Percentiles rank a stretch among this genome's conserved stretches.
phyloP scores from a whole-genome alignment of 768 basidiomycete genomes.

The Lactarius psammicola region DNA sequence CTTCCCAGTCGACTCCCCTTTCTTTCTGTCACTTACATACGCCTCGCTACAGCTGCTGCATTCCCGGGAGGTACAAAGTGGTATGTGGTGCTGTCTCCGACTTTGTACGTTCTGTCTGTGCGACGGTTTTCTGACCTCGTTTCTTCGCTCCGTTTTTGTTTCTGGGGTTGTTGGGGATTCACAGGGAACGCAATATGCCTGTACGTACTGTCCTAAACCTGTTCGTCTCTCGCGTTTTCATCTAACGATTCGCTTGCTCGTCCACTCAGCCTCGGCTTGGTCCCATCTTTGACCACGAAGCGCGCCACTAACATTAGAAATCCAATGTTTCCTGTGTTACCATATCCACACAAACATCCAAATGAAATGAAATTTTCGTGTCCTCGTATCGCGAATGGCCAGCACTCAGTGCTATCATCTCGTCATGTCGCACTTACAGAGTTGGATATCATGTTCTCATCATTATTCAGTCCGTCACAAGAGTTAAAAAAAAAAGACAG shows the following conservation, averaged over 20 bases:
- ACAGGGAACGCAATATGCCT: constrained; percentile 80
- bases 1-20: background rate
- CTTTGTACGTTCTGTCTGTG: constrained; percentile 8
- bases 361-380: background rate
- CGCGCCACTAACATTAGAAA: constrained; percentile 14
- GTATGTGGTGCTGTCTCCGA: constrained; percentile 47
- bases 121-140: constrained; percentile 10
- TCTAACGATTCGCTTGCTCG: background rate
- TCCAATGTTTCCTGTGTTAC: background rate
- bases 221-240: background rate
- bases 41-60: constrained; percentile 53
- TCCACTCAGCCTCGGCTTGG: constrained; percentile 23
- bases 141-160: constrained; percentile 9
- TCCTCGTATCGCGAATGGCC: background rate
- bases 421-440: too few relatives aligned
- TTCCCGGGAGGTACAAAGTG: constrained; percentile 96
- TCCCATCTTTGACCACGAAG: constrained; percentile 29
- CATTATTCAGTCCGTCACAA: background rate
- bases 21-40: constrained; percentile 10
- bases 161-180: too few relatives aligned
- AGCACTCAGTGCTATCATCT: too few relatives aligned
- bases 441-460: constrained; percentile 2
- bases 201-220: constrained; percentile 43
- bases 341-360: background rate
- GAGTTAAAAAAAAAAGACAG: background rate